Evolutionary conservation across 768 basidiomycete species (phyloP).

Genomic region (Coprinopsis marcescibilis): DNA sequence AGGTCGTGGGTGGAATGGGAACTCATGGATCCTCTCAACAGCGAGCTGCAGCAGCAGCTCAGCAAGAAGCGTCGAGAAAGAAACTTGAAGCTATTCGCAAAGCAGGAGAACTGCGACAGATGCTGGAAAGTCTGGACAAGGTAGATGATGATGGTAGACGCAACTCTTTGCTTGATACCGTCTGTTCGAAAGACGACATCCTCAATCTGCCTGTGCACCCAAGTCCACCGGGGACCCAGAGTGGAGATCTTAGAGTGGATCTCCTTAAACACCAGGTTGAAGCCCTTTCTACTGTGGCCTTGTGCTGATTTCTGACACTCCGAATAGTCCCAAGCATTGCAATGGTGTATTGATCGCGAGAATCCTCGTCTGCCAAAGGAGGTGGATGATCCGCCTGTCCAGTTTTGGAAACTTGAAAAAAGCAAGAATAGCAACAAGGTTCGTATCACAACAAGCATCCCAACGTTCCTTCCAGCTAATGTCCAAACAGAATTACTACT

Average conservation of each 20-base stretch:
- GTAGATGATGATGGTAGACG: conserved; percentile 75
- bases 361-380: conserved; percentile 68
- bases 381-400: conserved; percentile 68
- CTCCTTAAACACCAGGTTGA: conserved; percentile 77
- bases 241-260: conserved; percentile 63
- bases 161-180: conserved; percentile 59
- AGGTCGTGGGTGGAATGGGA: background rate
- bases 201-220: conserved; percentile 65
- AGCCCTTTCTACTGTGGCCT: background rate
- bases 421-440: conserved; percentile 52
- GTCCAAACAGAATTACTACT: conserved; percentile 65
- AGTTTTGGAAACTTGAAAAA: conserved; percentile 88
- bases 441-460: too few relatives aligned
- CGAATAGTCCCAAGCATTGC: conserved; percentile 68
- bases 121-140: conserved; percentile 64
- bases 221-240: conserved; percentile 63
- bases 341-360: conserved; percentile 82
- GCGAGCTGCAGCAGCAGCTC: conserved; percentile 27
- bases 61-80: conserved; percentile 35
- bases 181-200: conserved; percentile 67
- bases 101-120: conserved; percentile 61
- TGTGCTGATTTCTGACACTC: conserved; percentile 49
- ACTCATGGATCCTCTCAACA: conserved; percentile 3
- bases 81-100: conserved; percentile 51
- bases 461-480: too few relatives aligned